Evolutionary conservation across 148 eudicot genomes (phyloP).

Genomic region (Drosera capensis): DNA sequence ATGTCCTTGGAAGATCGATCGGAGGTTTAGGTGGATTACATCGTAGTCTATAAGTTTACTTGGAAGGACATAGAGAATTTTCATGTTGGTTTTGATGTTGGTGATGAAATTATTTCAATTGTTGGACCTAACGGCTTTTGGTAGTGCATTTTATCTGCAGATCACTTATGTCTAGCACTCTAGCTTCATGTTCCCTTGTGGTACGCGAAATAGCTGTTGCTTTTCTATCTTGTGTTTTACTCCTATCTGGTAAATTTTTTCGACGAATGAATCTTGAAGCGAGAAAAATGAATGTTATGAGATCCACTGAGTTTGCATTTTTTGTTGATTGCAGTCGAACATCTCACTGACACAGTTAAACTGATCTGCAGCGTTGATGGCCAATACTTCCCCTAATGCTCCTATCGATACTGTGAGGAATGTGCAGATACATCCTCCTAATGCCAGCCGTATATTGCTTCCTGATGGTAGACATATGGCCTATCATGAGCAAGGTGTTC

Average conservation of each 20-base stretch:
- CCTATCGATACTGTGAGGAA: constrained; percentile 8
- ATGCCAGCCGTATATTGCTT: constrained; percentile 47
- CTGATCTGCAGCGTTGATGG: constrained; percentile 10
- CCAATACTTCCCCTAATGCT: constrained; percentile 3
- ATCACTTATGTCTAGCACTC: no score
- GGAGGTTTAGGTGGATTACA: no score
- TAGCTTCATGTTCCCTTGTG: no score
- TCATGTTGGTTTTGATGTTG: no score
- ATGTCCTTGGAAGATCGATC: no score
- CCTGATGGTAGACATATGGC: constrained; percentile 82
- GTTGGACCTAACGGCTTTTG: no score
- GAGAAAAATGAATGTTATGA: no score
- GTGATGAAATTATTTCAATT: no score
- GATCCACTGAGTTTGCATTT: constrained; percentile 8
- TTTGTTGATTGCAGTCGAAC: constrained; percentile 5
- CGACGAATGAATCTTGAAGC: neutral
- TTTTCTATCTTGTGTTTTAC: constrained; percentile 1
- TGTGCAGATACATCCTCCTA: constrained; percentile 57
- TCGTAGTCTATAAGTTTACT: no score
- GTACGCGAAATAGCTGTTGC: no score
- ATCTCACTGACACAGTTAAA: constrained; percentile 14
- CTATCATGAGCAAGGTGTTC: constrained; percentile 60
- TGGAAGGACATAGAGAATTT: no score
- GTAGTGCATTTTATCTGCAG: no score
- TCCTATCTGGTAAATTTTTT: neutral